phyloP scores from a whole-genome alignment of 2,329 filamentous ascomycete genomes.

The Hypoxylon rubiginosum region DNA sequence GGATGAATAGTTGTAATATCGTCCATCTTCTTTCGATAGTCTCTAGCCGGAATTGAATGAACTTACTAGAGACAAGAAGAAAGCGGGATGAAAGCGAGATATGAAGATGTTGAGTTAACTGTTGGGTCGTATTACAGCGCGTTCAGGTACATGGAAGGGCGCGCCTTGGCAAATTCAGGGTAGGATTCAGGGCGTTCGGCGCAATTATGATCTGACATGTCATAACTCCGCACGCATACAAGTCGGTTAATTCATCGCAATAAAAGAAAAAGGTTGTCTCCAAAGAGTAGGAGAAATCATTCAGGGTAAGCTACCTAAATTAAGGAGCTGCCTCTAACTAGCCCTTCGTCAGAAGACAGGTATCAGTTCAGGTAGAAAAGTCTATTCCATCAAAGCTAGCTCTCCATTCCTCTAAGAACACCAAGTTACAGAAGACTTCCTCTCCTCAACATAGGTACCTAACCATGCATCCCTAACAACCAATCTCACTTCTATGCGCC shows the following conservation, averaged over 20 bases:
- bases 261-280: neutral
- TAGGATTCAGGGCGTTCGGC: neutral
- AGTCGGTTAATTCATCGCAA: neutral
- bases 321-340: too few species aligned
- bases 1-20: conserved; percentile 11
- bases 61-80: neutral
- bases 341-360: too few species aligned
- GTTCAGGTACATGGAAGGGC: neutral
- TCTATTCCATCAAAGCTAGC: too few species aligned
- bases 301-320: too few species aligned
- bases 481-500: too few species aligned
- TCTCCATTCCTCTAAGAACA: too few species aligned
- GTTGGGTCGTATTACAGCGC: neutral
- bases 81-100: neutral
- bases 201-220: neutral
- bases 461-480: too few species aligned
- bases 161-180: neutral
- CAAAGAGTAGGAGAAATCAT: neutral
- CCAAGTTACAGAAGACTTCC: neutral
- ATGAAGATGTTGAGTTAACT: neutral
- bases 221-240: neutral
- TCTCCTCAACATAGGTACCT: too few species aligned
- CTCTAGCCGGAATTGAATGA: neutral
- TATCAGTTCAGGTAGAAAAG: too few species aligned
- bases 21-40: conserved; percentile 3